A percentile compares a stretch with the other conserved stretches of the same genome.
phyloP scores from a whole-genome alignment of 805 yeast genomes.

The Metschnikowia proteae region DNA sequence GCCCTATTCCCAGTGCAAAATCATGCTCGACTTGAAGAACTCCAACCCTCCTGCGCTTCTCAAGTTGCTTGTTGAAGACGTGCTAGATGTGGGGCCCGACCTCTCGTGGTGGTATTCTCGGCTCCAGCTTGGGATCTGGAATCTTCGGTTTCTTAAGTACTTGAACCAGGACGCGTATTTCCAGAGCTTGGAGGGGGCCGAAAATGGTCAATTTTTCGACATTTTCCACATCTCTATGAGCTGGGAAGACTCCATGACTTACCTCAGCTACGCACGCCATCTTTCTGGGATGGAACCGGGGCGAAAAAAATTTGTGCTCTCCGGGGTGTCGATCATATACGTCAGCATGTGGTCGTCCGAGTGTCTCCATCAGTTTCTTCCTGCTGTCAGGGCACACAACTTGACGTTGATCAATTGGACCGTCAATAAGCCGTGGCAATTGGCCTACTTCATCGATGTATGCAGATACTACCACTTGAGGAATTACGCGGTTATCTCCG shows the following conservation, averaged over 20 bases:
- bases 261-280: conserved; percentile 34
- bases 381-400: conserved; percentile 30
- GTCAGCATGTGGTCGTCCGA: conserved; percentile 36
- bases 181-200: conserved; percentile 15
- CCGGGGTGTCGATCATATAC: conserved; percentile 38
- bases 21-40: conserved; percentile 40
- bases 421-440: conserved; percentile 33
- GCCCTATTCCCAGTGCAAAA: conserved; percentile 17
- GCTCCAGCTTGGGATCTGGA: conserved; percentile 41
- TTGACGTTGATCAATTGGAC: conserved; percentile 40
- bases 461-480: conserved; percentile 22
- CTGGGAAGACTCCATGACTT: conserved; percentile 32
- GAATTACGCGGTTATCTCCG: conserved; percentile 37
- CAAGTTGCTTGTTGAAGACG: conserved; percentile 28
- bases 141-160: conserved; percentile 34
- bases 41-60: conserved; percentile 35
- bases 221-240: conserved; percentile 33
- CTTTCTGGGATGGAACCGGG: conserved; percentile 21
- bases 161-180: conserved; percentile 38
- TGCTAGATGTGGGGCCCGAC: conserved; percentile 27
- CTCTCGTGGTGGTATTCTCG: conserved; percentile 37
- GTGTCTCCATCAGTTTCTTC: conserved; percentile 35
- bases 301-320: conserved; percentile 22
- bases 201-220: conserved; percentile 23
- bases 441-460: conserved; percentile 28